Percentiles rank a stretch among this genome's conserved stretches.
Evolutionary conservation across 176 grass and related monocot species (phyloP).

Genomic region (Zoysia pacifica): DNA sequence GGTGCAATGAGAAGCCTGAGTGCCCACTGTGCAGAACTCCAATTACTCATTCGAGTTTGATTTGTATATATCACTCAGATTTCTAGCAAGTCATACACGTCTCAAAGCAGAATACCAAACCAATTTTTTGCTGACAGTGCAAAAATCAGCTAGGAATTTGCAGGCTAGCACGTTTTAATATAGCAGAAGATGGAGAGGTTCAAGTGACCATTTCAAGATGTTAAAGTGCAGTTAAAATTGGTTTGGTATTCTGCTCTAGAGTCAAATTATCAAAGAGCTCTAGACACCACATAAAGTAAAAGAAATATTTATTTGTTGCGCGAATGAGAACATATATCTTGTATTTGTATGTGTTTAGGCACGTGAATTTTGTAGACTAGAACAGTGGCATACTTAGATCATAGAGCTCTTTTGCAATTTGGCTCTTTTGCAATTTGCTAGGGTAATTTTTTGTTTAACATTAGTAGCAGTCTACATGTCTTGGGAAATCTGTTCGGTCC

Average conservation of each 20-base stretch:
- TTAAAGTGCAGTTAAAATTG: slow-evolving; percentile 2
- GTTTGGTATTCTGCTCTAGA: slow-evolving; percentile 9
- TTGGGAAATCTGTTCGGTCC: neutral
- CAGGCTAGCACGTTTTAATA: neutral
- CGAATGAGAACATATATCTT: neutral
- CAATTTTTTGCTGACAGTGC: neutral
- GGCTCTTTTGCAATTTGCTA: neutral
- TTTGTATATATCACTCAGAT: slow-evolving; percentile 97
- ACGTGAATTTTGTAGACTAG: slow-evolving; percentile 34
- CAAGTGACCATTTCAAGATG: neutral
- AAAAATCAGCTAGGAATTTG: neutral
- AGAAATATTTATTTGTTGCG: neutral
- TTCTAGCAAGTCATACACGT: slow-evolving; percentile 49
- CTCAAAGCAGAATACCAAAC: neutral
- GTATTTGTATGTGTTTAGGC: neutral
- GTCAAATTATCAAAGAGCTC: slow-evolving; percentile 6
- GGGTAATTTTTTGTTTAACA: neutral
- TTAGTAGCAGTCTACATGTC: neutral
- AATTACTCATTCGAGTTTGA: slow-evolving; percentile 88
- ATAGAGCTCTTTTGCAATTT: neutral
- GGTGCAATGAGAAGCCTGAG: slow-evolving; percentile 99
- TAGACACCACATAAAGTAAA: neutral
- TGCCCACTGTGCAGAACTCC: slow-evolving; percentile 89
- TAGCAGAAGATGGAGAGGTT: neutral
- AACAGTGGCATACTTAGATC: slow-evolving; percentile 13